A percentile compares a stretch with the other conserved stretches of the same genome.
Conservation (phyloP, 2,329 filamentous ascomycete genomes). For the Shiraia bambusicola region DNA sequence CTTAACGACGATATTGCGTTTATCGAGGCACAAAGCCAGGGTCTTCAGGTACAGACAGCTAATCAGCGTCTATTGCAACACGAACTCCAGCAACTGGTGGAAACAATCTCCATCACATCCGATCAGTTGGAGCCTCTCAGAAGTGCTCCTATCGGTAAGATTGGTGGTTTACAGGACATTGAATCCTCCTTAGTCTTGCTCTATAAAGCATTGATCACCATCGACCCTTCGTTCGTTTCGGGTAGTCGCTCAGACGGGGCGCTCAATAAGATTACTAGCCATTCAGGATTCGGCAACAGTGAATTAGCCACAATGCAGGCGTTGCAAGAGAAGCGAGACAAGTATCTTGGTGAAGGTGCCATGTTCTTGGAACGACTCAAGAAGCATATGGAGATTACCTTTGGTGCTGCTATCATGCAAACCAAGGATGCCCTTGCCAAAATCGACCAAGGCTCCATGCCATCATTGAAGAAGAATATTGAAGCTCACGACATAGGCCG, state of each 20-base stretch:
- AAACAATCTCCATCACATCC: slow-evolving; percentile 84
- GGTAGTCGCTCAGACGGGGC: slow-evolving; percentile 48
- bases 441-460: slow-evolving; percentile 50
- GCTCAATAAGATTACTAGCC: slow-evolving; percentile 39
- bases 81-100: slow-evolving; percentile 84
- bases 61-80: slow-evolving; percentile 93
- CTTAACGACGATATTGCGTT: slow-evolving; percentile 94
- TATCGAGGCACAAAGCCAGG: slow-evolving; percentile 95
- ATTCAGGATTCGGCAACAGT: slow-evolving; percentile 67
- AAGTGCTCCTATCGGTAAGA: slow-evolving; percentile 70
- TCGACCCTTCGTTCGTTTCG: slow-evolving; percentile 75
- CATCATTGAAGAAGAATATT: slow-evolving; percentile 63
- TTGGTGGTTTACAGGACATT: slow-evolving; percentile 71
- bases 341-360: slow-evolving; percentile 75
- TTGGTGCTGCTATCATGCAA: slow-evolving; percentile 72
- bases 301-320: slow-evolving; percentile 84
- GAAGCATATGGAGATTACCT: slow-evolving; percentile 79
- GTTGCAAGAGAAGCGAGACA: slow-evolving; percentile 89
- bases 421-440: slow-evolving; percentile 62
- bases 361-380: slow-evolving; percentile 77
- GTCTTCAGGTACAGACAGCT: slow-evolving; percentile 92
- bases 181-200: slow-evolving; percentile 76
- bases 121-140: slow-evolving; percentile 73
- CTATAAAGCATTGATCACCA: slow-evolving; percentile 91
- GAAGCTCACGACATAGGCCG: slow-evolving; percentile 70